Evolutionary conservation across 2,329 filamentous ascomycete genomes (phyloP).

Genomic region (Penicillium decumbens): DNA sequence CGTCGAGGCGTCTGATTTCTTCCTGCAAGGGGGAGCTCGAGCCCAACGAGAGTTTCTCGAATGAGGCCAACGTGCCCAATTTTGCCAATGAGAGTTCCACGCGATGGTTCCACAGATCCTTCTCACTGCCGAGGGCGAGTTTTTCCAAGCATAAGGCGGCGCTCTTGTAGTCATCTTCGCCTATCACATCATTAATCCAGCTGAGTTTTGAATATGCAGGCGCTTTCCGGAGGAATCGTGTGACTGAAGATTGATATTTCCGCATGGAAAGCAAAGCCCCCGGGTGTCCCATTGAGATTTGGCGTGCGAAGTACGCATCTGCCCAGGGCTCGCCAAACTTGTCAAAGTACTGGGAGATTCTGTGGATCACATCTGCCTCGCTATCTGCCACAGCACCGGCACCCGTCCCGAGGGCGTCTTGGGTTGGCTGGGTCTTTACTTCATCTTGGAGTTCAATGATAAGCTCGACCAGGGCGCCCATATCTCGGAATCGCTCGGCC

Average conservation of each 20-base stretch:
- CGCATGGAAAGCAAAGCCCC: constrained; percentile 63
- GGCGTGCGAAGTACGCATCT: constrained; percentile 71
- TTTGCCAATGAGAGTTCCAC: constrained; percentile 88
- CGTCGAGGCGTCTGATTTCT: constrained; percentile 54
- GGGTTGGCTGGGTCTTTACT: constrained; percentile 26
- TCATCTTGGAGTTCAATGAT: constrained; percentile 42
- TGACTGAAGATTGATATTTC: constrained; percentile 69
- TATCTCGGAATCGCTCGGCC: constrained; percentile 60
- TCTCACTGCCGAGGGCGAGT: constrained; percentile 66
- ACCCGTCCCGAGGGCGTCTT: constrained; percentile 12
- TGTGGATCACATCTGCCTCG: constrained; percentile 34
- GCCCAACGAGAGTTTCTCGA: constrained; percentile 30
- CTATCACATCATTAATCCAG: constrained; percentile 90
- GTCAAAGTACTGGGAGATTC: constrained; percentile 46
- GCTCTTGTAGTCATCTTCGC: constrained; percentile 67
- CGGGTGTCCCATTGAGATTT: constrained; percentile 64
- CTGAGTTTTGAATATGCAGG: constrained; percentile 70
- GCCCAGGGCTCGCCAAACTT: constrained; percentile 51
- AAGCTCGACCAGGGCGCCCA: constrained; percentile 56
- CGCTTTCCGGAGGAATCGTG: constrained; percentile 69
- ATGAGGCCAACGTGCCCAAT: constrained; percentile 66
- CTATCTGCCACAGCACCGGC: constrained; percentile 17
- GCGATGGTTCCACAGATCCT: constrained; percentile 86
- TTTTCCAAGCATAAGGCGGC: constrained; percentile 68
- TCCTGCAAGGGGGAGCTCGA: constrained; percentile 38